A percentile compares a stretch with the other conserved stretches of the same genome.
phyloP scores from a whole-genome alignment of 2,329 filamentous ascomycete species.

The Nakataea oryzae region DNA sequence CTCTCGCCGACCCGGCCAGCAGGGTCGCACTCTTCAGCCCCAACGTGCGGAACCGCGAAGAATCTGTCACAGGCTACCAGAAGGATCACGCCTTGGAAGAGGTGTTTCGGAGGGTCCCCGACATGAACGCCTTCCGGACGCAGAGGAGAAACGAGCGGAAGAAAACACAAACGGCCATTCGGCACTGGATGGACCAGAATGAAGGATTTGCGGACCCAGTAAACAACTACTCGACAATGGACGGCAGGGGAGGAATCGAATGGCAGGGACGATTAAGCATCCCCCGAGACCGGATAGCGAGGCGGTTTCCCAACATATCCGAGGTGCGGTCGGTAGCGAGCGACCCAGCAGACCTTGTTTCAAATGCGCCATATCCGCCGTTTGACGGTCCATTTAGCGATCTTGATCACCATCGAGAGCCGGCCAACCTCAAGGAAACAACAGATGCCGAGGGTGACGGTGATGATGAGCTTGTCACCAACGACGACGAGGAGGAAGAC shows the following conservation, averaged over 20 bases:
- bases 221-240: constrained; percentile 38
- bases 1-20: constrained; percentile 45
- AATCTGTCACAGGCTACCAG: constrained; percentile 78
- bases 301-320: constrained; percentile 38
- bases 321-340: constrained; percentile 51
- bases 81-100: constrained; percentile 87
- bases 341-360: constrained; percentile 53
- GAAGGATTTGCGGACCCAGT: constrained; percentile 35
- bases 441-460: constrained; percentile 83
- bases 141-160: constrained; percentile 53
- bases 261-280: constrained; percentile 44
- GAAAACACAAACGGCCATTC: constrained; percentile 72
- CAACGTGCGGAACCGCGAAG: constrained; percentile 62
- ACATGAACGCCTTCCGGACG: constrained; percentile 48
- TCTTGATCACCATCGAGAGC: constrained; percentile 11
- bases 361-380: constrained; percentile 23
- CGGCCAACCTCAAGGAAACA: constrained; percentile 43
- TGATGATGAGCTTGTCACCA: constrained; percentile 80
- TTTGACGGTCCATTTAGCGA: constrained; percentile 14
- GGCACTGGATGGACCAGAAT: constrained; percentile 78
- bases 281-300: constrained; percentile 32
- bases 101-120: constrained; percentile 70
- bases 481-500: constrained; percentile 59
- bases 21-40: constrained; percentile 63
- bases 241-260: constrained; percentile 25